phyloP scores from a whole-genome alignment of 23 red algal genomes.

The Gracilaria domingensis region DNA sequence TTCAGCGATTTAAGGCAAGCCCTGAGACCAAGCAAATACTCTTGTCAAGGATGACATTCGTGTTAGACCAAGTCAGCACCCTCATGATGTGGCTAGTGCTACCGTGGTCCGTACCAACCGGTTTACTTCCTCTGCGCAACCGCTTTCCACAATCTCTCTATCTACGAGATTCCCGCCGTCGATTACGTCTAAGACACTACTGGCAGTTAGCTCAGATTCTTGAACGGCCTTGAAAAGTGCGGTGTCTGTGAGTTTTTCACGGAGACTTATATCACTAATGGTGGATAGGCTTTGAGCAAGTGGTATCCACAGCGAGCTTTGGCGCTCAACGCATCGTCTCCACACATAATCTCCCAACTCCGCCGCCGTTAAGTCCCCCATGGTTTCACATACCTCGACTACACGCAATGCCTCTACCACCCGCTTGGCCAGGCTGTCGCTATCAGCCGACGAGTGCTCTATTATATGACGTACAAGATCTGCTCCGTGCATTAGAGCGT shows the following conservation, averaged over 20 bases:
- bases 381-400: constrained; percentile 25
- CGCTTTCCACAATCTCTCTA: constrained; percentile 35
- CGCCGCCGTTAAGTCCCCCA: background rate
- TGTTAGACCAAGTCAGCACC: background rate
- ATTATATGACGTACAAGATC: constrained; percentile 44
- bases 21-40: background rate
- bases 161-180: background rate
- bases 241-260: constrained; percentile 35
- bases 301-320: constrained; percentile 48
- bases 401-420: constrained; percentile 40
- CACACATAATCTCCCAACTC: constrained; percentile 50
- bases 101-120: constrained; percentile 43
- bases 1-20: background rate
- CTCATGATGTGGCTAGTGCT: constrained; percentile 33
- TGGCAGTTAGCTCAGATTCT: constrained; percentile 5
- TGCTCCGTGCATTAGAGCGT: constrained; percentile 15
- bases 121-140: constrained; percentile 31
- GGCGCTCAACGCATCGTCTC: constrained; percentile 61
- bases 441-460: constrained; percentile 44
- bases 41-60: background rate
- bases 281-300: constrained; percentile 11
- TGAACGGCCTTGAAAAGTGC: constrained; percentile 52
- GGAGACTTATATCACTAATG: constrained; percentile 34
- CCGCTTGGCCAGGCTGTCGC: constrained; percentile 37
- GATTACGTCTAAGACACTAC: constrained; percentile 28